phyloP scores from a whole-genome alignment of 331 rosid genomes.

The Erythrophleum ivorense region DNA sequence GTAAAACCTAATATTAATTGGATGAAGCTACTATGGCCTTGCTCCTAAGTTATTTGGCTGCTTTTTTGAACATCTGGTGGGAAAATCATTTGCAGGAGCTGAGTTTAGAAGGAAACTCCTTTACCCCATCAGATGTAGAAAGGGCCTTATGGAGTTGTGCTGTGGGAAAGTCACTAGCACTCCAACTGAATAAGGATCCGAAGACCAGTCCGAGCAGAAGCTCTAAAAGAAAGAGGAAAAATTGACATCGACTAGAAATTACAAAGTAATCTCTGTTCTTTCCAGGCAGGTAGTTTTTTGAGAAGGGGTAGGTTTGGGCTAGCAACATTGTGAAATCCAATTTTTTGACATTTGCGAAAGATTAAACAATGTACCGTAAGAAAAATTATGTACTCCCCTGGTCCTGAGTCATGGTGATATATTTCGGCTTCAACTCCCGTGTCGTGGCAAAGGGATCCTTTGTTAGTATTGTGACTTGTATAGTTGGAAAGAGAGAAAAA shows the following conservation, averaged over 20 bases:
- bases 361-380: neutral
- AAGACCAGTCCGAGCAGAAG: conserved; percentile 44
- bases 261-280: conserved; percentile 12
- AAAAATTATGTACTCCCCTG: too few species aligned
- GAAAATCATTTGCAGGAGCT: conserved; percentile 66
- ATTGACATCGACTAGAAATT: conserved; percentile 42
- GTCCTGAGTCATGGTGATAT: too few species aligned
- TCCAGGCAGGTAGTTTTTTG: neutral
- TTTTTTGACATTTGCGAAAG: neutral
- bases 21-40: neutral
- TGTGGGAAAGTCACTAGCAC: conserved; percentile 51
- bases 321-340: neutral
- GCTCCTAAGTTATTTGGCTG: conserved; percentile 9
- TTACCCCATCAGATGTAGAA: conserved; percentile 87
- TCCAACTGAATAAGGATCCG: conserved; percentile 43
- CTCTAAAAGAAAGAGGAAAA: conserved; percentile 73
- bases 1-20: neutral
- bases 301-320: neutral
- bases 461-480: too few species aligned
- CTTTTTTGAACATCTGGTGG: conserved; percentile 24
- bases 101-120: conserved; percentile 57
- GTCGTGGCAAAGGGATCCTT: neutral
- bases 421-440: neutral
- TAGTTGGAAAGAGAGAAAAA: neutral
- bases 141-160: conserved; percentile 85